phyloP scores from a whole-genome alignment of 257 asterid species.

The Linaria vulgaris region DNA sequence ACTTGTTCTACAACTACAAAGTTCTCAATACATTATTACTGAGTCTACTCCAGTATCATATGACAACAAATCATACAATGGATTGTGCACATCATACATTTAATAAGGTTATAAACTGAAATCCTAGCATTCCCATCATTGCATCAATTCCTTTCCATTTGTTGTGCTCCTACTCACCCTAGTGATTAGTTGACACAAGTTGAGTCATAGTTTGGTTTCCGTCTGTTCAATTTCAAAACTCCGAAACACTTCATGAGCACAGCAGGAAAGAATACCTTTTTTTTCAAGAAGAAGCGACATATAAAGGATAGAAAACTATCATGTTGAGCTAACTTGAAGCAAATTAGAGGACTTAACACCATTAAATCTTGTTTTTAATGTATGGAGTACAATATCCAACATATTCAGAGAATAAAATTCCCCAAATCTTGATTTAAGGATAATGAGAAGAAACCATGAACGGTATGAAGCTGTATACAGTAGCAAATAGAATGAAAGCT shows the following conservation, averaged over 20 bases:
- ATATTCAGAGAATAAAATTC: constrained; percentile 1
- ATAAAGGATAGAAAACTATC: not conserved
- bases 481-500: constrained; percentile 25
- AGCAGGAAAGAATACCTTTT: not conserved
- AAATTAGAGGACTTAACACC: too few species aligned
- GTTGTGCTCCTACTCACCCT: too few species aligned
- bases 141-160: too few species aligned
- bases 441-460: not conserved
- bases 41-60: not conserved
- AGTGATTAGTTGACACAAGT: too few species aligned
- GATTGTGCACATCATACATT: not conserved
- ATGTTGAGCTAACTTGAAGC: not conserved
- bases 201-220: too few species aligned
- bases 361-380: too few species aligned
- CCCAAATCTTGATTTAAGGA: not conserved
- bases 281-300: not conserved
- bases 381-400: too few species aligned
- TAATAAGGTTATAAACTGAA: not conserved
- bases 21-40: not conserved
- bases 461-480: not conserved
- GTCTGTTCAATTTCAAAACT: too few species aligned
- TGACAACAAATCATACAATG: not conserved
- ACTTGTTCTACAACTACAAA: not conserved
- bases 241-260: not conserved
- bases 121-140: not conserved